Base-by-base conservation (phyloP, 2,329 filamentous ascomycete species). In the Onygena corvina region DNA sequence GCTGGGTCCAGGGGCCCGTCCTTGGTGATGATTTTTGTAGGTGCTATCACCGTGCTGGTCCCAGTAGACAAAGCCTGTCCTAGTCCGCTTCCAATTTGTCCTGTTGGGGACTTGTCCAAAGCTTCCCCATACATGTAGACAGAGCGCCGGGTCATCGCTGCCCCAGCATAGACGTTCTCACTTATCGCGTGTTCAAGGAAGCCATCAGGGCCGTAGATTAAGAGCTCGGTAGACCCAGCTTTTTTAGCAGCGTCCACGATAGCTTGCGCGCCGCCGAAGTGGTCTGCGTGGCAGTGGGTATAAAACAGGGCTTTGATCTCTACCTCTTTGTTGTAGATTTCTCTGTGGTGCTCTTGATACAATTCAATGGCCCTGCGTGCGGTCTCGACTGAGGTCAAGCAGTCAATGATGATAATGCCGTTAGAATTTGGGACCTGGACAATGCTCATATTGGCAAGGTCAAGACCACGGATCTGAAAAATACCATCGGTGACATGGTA, bases 371-470 rank as follows among this genome's bases (percentile, higher is more conserved):
- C 67, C 3, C 61, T 61, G 5, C 54, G 53, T 2, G 63, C 66
- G 25, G 59, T 62, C 54, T 71, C 67, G 12, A 51, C 52, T 0
- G 63, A 68, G 2, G 60, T 62, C 3, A 71, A 55, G 4, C 61
- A 60, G 51, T 71, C 68, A 36, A 71, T 62, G 14, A 70, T 54
- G 42, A 71, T 61, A 46, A 70, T 54, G 4, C 66, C 64, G 44
- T 56, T 56, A 11, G 60, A 53, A n/a, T 8, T 20, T 12, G 11
- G 6, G 18, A 25, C 30, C 52, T 70, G 64, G 1, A 70, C 55
- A 40, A 71, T 54, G 8, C 64, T 70, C 56, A 67, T 68, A 53
- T 71, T 68, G 21, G 67, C 63, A 6, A 71, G 40, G 50, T 71
- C 68, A 11, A 69, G 56, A 3, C 62, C 67, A 27, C 67, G 65